Conservation (phyloP, 768 basidiomycete genomes). For the Auriscalpium microsporum region DNA sequence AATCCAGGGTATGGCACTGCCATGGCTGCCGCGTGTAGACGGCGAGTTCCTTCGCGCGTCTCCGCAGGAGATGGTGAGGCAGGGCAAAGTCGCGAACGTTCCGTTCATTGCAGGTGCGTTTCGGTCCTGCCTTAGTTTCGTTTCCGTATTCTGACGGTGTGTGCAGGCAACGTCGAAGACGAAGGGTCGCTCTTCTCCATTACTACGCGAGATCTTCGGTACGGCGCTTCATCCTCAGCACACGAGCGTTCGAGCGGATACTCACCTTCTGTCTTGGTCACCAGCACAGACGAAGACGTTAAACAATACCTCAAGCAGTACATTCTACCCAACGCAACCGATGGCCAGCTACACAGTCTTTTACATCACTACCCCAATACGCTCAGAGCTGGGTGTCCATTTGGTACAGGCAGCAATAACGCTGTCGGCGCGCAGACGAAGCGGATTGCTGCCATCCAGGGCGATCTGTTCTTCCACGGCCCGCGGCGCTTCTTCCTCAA, state of each 20-base stretch:
- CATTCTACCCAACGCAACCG: conserved; percentile 1
- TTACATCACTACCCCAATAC: conserved; percentile 10
- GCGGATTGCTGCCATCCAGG: conserved; percentile 29
- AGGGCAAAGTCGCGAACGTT: conserved; percentile 26
- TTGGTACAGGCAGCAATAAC: conserved; percentile 16
- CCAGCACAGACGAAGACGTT: conserved; percentile 9
- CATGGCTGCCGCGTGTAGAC: conserved; percentile 33
- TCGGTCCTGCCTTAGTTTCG: background rate
- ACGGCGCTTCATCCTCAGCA: background rate
- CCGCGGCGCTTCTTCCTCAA: conserved; percentile 28
- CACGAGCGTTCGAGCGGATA: no score
- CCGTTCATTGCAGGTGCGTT: conserved; percentile 8
- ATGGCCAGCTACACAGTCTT: conserved; percentile 4
- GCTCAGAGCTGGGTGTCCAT: conserved; percentile 20
- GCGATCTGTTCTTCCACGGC: conserved; percentile 28
- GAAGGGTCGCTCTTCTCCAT: conserved; percentile 19
- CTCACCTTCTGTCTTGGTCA: background rate
- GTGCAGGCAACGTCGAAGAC: conserved; percentile 22
- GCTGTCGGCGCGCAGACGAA: conserved; percentile 29
- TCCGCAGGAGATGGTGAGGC: conserved; percentile 24
- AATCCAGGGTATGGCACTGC: conserved; percentile 19
- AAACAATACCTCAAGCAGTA: conserved; percentile 2
- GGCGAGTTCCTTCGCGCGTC: conserved; percentile 28
- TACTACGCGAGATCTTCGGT: conserved; percentile 19
- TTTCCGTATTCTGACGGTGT: conserved; percentile 10